A percentile compares a stretch with the other conserved stretches of the same genome.
Evolutionary conservation across 2,329 filamentous ascomycete species (phyloP).

Genomic region (Neurospora crassa): DNA sequence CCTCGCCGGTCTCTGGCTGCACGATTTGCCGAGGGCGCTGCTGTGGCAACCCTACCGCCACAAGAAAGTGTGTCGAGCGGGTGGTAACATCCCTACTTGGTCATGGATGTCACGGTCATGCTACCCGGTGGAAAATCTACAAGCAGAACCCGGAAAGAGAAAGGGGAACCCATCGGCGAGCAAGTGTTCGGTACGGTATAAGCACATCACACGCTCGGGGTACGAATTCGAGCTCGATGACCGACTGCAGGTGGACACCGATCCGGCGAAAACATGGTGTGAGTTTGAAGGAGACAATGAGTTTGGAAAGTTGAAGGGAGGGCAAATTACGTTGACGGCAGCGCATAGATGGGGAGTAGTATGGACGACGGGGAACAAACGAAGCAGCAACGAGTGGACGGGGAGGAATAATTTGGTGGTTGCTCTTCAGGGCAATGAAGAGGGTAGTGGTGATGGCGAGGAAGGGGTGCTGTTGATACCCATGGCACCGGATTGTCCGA

Average conservation of each 20-base stretch:
- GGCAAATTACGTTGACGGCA: conserved; percentile 1
- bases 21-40: conserved; percentile 5
- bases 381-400: not conserved
- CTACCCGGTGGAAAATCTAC: not conserved
- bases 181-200: conserved; percentile 1
- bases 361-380: not conserved
- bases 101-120: conserved; percentile 6
- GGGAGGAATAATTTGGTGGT: not conserved
- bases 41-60: conserved; percentile 5
- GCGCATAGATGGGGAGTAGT: conserved; percentile 1
- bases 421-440: not conserved
- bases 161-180: not conserved
- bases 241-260: not conserved
- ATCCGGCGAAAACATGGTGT: conserved; percentile 3
- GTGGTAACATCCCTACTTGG: conserved; percentile 2
- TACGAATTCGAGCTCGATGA: conserved; percentile 1
- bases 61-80: conserved; percentile 3
- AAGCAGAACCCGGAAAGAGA: not conserved
- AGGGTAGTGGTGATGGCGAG: not conserved
- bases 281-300: conserved; percentile 2
- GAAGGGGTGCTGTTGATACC: not conserved
- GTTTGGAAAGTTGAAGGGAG: not conserved
- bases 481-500: conserved; percentile 3
- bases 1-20: conserved; percentile 5
- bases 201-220: conserved; percentile 2